phyloP scores from a whole-genome alignment of 176 grass and related monocot genomes.

The Lolium multiflorum region DNA sequence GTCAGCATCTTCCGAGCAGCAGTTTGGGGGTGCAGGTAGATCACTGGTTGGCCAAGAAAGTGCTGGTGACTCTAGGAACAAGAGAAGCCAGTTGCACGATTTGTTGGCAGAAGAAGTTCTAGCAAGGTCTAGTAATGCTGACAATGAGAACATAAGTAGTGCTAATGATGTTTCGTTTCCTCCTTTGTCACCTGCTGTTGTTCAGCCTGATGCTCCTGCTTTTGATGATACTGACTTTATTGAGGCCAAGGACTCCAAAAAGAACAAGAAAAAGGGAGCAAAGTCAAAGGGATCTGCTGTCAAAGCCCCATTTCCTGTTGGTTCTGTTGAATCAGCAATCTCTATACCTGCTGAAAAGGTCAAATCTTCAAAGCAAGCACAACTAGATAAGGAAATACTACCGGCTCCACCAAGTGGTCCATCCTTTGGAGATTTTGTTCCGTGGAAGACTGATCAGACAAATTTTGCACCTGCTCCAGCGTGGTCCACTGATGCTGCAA shows the following conservation, averaged over 20 bases:
- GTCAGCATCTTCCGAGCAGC: slow-evolving; percentile 51
- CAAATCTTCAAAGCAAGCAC: slow-evolving; percentile 55
- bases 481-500: slow-evolving; percentile 82
- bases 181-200: slow-evolving; percentile 38
- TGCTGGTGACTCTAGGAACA: slow-evolving; percentile 59
- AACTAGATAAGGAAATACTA: slow-evolving; percentile 68
- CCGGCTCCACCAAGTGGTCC: slow-evolving; percentile 71
- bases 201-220: slow-evolving; percentile 48
- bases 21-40: slow-evolving; percentile 47
- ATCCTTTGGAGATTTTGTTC: slow-evolving; percentile 94
- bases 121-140: slow-evolving; percentile 61
- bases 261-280: slow-evolving; percentile 83
- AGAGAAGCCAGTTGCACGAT: slow-evolving; percentile 84
- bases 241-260: slow-evolving; percentile 96
- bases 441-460: slow-evolving; percentile 80
- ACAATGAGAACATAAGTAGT: slow-evolving; percentile 54
- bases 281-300: slow-evolving; percentile 66
- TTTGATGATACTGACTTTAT: slow-evolving; percentile 88
- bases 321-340: slow-evolving; percentile 55
- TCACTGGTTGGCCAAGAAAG: slow-evolving; percentile 44
- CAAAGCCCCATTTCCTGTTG: slow-evolving; percentile 61
- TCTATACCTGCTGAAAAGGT: slow-evolving; percentile 57
- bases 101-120: slow-evolving; percentile 90
- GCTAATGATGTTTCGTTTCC: slow-evolving; percentile 52
- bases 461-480: slow-evolving; percentile 68